Conservation (phyloP, 2,329 filamentous ascomycete genomes). For the Neurospora sp. region DNA sequence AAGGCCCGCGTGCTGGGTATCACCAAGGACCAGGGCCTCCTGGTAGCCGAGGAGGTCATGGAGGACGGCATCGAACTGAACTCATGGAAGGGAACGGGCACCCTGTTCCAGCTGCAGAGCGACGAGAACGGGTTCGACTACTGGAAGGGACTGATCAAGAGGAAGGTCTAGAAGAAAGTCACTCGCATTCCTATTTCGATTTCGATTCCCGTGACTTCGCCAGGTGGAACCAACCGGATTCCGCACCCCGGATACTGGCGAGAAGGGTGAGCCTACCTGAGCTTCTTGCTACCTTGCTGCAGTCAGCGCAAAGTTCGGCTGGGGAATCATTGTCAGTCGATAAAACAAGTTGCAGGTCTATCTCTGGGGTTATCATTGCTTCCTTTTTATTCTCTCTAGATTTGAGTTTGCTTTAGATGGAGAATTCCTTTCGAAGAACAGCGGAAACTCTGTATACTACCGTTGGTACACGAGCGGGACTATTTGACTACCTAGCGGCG, state of each 20-base stretch:
- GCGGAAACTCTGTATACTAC: neutral
- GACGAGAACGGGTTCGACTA: constrained; percentile 99
- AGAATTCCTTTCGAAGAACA: neutral
- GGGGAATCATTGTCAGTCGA: neutral
- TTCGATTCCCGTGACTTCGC: neutral
- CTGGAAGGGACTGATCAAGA: constrained; percentile 75
- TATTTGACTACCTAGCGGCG: too few relatives aligned
- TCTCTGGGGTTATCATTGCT: neutral
- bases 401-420: neutral
- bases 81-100: constrained; percentile 54
- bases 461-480: neutral
- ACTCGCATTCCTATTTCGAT: neutral
- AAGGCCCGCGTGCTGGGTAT: constrained; percentile 76
- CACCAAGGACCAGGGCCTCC: constrained; percentile 80
- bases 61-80: constrained; percentile 43
- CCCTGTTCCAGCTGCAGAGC: constrained; percentile 76
- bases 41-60: constrained; percentile 75
- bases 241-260: neutral
- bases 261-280: neutral
- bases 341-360: neutral
- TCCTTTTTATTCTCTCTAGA: neutral
- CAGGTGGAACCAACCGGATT: neutral
- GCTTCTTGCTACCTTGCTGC: neutral
- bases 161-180: constrained; percentile 49
- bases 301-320: neutral